These are phyloP conservation scores for Exutisphaerella laricina DNA, from an alignment of 2,329 filamentous ascomycete species.

Conservation along the genomic window DNA sequence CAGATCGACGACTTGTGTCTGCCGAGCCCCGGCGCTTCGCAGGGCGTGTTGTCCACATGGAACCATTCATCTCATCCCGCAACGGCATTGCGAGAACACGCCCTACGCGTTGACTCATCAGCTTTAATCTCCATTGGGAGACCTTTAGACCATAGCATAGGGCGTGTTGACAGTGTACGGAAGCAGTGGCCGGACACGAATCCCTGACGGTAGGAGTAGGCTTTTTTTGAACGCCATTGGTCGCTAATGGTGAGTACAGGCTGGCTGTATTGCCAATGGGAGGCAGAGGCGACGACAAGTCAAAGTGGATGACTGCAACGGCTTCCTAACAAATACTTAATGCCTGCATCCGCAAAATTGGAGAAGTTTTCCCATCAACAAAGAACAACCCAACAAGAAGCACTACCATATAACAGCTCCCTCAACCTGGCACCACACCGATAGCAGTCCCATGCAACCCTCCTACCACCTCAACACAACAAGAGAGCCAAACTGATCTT, in stretches of 20 bases:
- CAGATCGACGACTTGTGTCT: background rate
- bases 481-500: too few species aligned
- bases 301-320: too few species aligned
- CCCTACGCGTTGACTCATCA: conserved; percentile 1
- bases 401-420: too few species aligned
- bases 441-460: too few species aligned
- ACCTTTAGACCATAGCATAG: background rate
- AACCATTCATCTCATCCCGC: background rate
- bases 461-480: too few species aligned
- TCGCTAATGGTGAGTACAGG: conserved; percentile 1
- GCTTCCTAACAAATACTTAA: too few species aligned
- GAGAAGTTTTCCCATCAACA: too few species aligned
- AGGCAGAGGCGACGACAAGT: background rate
- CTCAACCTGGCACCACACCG: too few species aligned
- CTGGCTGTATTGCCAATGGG: background rate
- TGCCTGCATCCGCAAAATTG: too few species aligned
- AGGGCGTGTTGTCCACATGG: background rate
- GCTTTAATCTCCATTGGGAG: background rate
- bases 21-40: background rate
- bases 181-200: background rate
- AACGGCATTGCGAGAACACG: background rate
- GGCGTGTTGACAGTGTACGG: background rate
- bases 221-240: background rate
- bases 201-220: background rate
- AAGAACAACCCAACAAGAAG: too few species aligned